These are phyloP conservation scores for Moesziomyces antarcticus DNA, from an alignment of 1,284 basidiomycete genomes.

Conservation along the genomic window DNA sequence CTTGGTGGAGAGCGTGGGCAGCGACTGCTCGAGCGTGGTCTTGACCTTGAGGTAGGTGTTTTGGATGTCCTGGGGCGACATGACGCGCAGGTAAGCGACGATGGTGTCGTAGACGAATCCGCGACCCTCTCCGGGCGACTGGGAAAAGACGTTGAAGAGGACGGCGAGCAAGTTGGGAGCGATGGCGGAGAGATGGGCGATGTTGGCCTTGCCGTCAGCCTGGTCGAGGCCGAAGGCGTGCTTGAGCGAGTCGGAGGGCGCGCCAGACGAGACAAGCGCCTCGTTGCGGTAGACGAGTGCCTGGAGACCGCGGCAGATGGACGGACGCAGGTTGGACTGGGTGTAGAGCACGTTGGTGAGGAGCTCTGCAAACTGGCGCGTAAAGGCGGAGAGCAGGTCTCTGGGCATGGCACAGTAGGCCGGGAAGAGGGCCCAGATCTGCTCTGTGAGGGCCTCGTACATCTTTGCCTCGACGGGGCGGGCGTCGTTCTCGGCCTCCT, in stretches of 20 bases:
- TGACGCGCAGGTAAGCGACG: constrained; percentile 84
- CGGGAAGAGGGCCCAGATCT: constrained; percentile 82
- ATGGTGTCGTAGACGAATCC: constrained; percentile 90
- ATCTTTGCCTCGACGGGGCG: constrained; percentile 83
- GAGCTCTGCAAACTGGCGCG: constrained; percentile 71
- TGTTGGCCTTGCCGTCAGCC: constrained; percentile 76
- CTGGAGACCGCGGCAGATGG: constrained; percentile 84
- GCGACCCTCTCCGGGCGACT: constrained; percentile 79
- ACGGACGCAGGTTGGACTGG: constrained; percentile 83
- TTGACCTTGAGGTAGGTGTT: constrained; percentile 85
- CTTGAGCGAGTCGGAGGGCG: constrained; percentile 70
- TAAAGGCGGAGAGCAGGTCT: constrained; percentile 73
- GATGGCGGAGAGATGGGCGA: constrained; percentile 80
- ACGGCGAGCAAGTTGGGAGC: constrained; percentile 93
- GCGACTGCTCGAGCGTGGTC: constrained; percentile 79
- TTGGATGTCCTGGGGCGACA: constrained; percentile 73
- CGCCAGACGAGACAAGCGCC: constrained; percentile 70
- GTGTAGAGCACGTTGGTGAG: constrained; percentile 89
- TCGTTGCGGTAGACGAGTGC: constrained; percentile 81
- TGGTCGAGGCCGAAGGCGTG: constrained; percentile 72
- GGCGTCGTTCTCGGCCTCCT: constrained; percentile 79
- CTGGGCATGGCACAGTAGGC: constrained; percentile 81
- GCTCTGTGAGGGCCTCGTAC: constrained; percentile 89
- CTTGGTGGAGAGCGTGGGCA: constrained; percentile 68
- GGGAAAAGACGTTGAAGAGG: constrained; percentile 95